Percentiles rank a stretch among this genome's conserved stretches.
Conservation (phyloP, 2,329 filamentous ascomycete genomes). For the Xylariaceae sp. region DNA sequence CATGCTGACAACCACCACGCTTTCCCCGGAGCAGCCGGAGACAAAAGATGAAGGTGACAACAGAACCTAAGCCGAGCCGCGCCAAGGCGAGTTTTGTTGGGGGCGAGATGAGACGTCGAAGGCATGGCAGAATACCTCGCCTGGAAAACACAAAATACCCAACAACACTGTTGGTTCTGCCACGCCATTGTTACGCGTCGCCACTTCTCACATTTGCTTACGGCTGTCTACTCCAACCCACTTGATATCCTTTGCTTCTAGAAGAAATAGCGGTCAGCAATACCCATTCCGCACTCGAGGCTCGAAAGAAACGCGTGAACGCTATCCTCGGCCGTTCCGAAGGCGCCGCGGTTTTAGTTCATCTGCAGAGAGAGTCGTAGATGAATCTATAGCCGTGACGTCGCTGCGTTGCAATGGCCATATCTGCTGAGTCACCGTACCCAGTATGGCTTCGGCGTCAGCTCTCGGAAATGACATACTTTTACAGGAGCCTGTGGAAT, state of each 20-base stretch:
- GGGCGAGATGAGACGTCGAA: constrained; percentile 10
- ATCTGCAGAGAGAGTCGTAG: background rate
- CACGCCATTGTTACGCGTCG: background rate
- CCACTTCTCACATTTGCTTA: constrained; percentile 19
- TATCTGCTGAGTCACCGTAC: background rate
- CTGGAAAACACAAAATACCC: background rate
- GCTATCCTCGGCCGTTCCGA: background rate
- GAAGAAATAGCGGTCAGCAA: constrained; percentile 20
- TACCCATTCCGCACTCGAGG: background rate
- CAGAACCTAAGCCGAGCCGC: constrained; percentile 15
- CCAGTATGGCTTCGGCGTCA: background rate
- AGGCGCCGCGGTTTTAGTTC: constrained; percentile 1
- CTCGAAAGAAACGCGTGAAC: background rate
- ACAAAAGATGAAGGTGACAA: background rate
- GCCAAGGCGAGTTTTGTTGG: background rate
- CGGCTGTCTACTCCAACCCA: background rate
- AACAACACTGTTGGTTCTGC: background rate
- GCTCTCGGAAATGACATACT: background rate
- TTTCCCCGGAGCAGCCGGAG: constrained; percentile 13
- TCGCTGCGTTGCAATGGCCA: background rate
- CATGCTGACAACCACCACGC: constrained; percentile 7
- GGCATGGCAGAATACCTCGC: background rate
- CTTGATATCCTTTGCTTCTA: background rate
- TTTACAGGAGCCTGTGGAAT: background rate
- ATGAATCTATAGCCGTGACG: background rate